phyloP scores from a whole-genome alignment of 108 stramenopile species.

The Schizochytrium sp. region DNA sequence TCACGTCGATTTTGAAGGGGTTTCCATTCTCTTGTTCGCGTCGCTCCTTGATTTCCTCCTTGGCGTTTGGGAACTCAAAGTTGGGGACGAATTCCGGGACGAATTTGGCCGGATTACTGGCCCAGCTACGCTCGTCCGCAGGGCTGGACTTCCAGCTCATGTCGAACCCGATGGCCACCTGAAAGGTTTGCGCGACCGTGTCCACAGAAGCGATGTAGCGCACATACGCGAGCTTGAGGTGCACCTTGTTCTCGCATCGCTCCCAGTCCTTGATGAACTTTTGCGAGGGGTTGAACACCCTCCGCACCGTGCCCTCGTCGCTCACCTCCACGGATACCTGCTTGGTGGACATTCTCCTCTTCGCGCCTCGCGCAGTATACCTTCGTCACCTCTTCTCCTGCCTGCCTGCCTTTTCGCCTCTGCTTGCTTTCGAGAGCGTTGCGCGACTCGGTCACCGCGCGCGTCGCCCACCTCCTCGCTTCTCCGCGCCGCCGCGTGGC shows the following conservation, averaged over 20 bases:
- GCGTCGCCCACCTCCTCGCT: too few relatives aligned
- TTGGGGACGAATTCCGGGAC: background rate
- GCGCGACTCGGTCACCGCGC: too few relatives aligned
- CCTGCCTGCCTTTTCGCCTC: too few relatives aligned
- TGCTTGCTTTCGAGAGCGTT: too few relatives aligned
- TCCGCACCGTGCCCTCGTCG: background rate
- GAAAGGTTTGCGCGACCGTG: background rate
- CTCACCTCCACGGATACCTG: background rate
- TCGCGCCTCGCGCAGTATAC: too few relatives aligned
- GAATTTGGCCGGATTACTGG: background rate
- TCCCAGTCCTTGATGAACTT: conserved; percentile 9
- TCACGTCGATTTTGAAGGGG: conserved; percentile 12
- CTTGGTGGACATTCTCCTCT: background rate
- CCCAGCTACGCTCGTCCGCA: background rate
- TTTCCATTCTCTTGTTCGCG: background rate
- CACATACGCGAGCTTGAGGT: background rate
- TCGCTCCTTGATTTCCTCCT: background rate
- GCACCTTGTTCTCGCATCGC: background rate
- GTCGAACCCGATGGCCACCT: conserved; percentile 12
- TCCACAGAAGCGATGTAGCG: background rate
- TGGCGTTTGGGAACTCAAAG: background rate
- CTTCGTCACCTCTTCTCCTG: too few relatives aligned
- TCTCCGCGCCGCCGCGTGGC: too few relatives aligned
- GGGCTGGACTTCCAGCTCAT: background rate
- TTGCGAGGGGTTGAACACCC: background rate